Conservation (phyloP, 176 grass and related monocot species). For the Cenchrus americanus region DNA sequence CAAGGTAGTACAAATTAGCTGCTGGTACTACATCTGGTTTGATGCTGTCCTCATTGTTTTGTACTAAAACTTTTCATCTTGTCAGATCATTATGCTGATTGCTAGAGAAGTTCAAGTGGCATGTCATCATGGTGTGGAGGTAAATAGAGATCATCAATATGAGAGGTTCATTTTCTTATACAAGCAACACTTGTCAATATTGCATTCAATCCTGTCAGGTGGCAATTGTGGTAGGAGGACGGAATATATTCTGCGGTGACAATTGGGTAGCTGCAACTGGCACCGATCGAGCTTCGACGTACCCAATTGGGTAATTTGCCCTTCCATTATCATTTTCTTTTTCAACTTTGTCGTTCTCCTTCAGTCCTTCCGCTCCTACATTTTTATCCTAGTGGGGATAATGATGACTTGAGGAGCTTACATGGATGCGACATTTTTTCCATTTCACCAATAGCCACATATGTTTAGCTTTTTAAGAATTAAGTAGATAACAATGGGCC, state of each 20-base stretch:
- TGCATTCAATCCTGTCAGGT: conserved; percentile 57
- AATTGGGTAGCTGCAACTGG: conserved; percentile 82
- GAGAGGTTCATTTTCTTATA: not conserved
- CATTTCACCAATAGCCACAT: no score
- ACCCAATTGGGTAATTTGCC: conserved; percentile 70
- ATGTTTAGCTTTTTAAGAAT: no score
- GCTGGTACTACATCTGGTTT: conserved; percentile 5
- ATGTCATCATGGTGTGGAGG: conserved; percentile 75
- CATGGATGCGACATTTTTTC: no score
- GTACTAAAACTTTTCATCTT: conserved; percentile 26
- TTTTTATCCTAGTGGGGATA: not conserved
- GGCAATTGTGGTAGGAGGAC: conserved; percentile 81
- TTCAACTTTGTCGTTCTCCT: not conserved
- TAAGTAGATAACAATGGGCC: no score
- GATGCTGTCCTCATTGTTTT: conserved; percentile 14
- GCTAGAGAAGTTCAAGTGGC: conserved; percentile 92
- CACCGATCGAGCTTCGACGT: conserved; percentile 80
- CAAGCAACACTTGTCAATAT: conserved; percentile 17
- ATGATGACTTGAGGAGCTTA: not conserved
- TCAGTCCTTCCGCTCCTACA: not conserved
- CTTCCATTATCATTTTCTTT: not conserved
- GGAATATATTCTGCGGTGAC: conserved; percentile 87
- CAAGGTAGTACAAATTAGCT: conserved; percentile 59
- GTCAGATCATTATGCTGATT: conserved; percentile 82
- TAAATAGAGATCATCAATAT: conserved; percentile 35